phyloP scores from a whole-genome alignment of 2,329 filamentous ascomycete species.

The Chrysoporthe deuterocubensis region DNA sequence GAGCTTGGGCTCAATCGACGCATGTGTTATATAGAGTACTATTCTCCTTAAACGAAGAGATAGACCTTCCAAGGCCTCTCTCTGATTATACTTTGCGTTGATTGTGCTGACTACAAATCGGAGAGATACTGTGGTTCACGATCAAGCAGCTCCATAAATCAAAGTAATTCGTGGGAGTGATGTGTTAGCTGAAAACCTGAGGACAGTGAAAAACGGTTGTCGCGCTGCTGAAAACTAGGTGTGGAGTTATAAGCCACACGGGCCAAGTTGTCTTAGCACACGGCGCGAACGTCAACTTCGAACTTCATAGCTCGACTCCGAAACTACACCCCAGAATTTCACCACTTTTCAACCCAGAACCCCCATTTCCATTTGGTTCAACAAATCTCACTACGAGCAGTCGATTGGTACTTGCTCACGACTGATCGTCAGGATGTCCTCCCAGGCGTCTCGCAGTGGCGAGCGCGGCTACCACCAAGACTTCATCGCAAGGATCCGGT shows the following conservation, averaged over 20 bases:
- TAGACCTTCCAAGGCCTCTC: not conserved
- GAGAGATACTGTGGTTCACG: not conserved
- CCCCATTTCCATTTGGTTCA: not conserved
- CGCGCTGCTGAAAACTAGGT: not conserved
- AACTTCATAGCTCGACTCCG: constrained; percentile 10
- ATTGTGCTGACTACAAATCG: not conserved
- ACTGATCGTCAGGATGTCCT: constrained; percentile 41
- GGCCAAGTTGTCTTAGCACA: not conserved
- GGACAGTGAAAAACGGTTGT: not conserved
- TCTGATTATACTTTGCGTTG: not conserved
- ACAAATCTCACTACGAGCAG: not conserved
- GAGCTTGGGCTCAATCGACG: constrained; percentile 14
- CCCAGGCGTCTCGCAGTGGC: constrained; percentile 49
- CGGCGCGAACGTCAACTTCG: not conserved
- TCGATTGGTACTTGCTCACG: not conserved
- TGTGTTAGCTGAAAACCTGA: not conserved
- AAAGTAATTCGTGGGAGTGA: not conserved
- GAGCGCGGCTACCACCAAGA: constrained; percentile 78
- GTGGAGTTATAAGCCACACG: not conserved
- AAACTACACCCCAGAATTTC: not conserved
- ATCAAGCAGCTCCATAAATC: not conserved
- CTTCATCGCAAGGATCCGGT: constrained; percentile 94
- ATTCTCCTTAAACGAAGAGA: constrained; percentile 21
- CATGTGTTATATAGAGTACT: constrained; percentile 26
- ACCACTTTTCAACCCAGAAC: not conserved